Base-by-base conservation (phyloP, 306 rosid genomes). In the Sophora flavescens region DNA sequence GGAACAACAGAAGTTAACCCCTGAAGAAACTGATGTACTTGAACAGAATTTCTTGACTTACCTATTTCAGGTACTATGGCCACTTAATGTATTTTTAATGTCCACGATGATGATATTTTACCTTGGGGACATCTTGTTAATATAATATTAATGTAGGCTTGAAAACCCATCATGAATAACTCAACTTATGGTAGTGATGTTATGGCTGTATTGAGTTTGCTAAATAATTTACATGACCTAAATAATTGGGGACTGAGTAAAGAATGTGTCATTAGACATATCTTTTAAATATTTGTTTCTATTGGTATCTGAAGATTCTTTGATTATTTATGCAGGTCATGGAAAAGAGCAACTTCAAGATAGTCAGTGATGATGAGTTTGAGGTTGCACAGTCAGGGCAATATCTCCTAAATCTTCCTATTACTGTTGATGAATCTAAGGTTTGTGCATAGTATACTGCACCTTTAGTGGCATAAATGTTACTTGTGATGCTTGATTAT, bases 381-480 rank as follows among this genome's bases (percentile, higher is more conserved):
- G 97, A 95, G 61, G 80, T 95, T 80, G 97, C 99, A 51, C 89
- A 62, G 68, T 91, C 96, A 0, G 99, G 97, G 81, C 92, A 95
- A 86, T 95, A 90, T 92, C 99, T 88, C 83, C 86, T 95, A 41
- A 87, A 92, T 84, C 99, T 95, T 88, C 97, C 99, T 73, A 95
- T 95, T 56, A 84, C 80, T 35, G 97, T 95, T 69, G 97, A 95
- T 75, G 96, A 92, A 33, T 85, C 96, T 80, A 95, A 92, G 97
- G 97, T 95, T 84, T 82, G 89, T 76, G 51, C 58, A 58, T 54
- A 16, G 41, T 65, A 66, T 65, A 14, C n/a, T 39, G 13, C 17
- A 28, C 68, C 47, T 68, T 22, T 22, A 38, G 50, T 41, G 44
- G 72, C 61, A 38, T 35, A 13, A 17, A 47, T 47, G 30, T 33